Conservation (phyloP, 768 basidiomycete species). For the Mycena floridula region DNA sequence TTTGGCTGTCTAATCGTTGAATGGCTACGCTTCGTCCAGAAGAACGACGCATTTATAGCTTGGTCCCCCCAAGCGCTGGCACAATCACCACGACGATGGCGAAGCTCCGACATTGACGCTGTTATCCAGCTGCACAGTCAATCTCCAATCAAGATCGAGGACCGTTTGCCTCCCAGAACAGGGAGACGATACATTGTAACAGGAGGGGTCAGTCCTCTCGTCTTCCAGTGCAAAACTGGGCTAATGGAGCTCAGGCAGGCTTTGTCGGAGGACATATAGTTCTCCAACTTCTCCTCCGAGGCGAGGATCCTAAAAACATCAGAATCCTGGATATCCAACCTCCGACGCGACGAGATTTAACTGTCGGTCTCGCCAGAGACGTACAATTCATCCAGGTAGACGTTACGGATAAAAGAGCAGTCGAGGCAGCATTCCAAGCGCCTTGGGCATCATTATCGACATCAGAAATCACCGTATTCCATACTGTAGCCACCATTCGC, state of each 20-base stretch:
- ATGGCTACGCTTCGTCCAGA: background rate
- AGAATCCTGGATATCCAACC: conserved; percentile 31
- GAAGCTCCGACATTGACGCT: background rate
- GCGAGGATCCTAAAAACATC: conserved; percentile 30
- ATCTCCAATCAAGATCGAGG: background rate
- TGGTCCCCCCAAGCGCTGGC: background rate
- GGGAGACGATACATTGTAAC: conserved; percentile 34
- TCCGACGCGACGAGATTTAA: conserved; percentile 29
- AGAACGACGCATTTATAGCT: background rate
- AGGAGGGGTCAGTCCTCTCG: conserved; percentile 26
- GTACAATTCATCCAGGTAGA: conserved; percentile 30
- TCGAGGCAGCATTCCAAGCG: conserved; percentile 27
- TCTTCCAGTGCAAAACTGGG: background rate
- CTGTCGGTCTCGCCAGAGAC: conserved; percentile 19
- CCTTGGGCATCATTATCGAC: conserved; percentile 21
- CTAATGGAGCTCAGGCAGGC: conserved; percentile 17
- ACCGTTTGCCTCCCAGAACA: conserved; percentile 28
- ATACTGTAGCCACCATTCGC: conserved; percentile 34
- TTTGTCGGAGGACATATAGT: conserved; percentile 40
- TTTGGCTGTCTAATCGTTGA: background rate
- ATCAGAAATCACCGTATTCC: conserved; percentile 31
- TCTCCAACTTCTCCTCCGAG: conserved; percentile 30
- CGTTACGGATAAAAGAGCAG: conserved; percentile 22
- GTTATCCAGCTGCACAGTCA: background rate
- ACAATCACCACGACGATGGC: background rate